A percentile compares a stretch with the other conserved stretches of the same genome.
These are phyloP conservation scores for Fraxinus ornus DNA, from an alignment of 305 asterid genomes.

Conservation along the genomic window DNA sequence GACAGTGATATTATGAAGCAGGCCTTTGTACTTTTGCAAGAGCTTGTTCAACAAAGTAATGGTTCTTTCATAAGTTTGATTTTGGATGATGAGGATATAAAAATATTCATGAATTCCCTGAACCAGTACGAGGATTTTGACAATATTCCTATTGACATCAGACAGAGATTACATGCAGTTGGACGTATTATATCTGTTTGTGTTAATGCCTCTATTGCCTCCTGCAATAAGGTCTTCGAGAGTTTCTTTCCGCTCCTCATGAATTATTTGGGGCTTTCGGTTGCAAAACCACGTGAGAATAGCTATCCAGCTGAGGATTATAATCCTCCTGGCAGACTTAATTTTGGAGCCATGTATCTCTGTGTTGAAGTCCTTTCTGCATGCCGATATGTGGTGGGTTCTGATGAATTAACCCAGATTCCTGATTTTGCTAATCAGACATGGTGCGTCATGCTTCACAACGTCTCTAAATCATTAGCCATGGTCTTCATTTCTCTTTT, in stretches of 20 bases:
- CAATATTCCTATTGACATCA: conserved; percentile 50
- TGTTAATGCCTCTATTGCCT: conserved; percentile 55
- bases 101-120: conserved; percentile 49
- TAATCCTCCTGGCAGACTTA: conserved; percentile 32
- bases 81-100: conserved; percentile 65
- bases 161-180: conserved; percentile 75
- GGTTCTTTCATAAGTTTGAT: conserved; percentile 54
- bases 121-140: conserved; percentile 41
- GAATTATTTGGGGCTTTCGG: conserved; percentile 58
- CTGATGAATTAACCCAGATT: conserved; percentile 27
- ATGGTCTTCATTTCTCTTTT: conserved; percentile 48
- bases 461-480: conserved; percentile 46
- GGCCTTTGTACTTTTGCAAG: conserved; percentile 69
- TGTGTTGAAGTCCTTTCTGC: conserved; percentile 74
- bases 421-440: conserved; percentile 40
- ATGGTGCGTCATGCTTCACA: conserved; percentile 55
- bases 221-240: conserved; percentile 69
- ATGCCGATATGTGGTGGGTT: conserved; percentile 60
- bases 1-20: conserved; percentile 65
- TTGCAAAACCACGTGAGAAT: conserved; percentile 38
- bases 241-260: conserved; percentile 61
- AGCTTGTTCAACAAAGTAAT: conserved; percentile 44
- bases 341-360: conserved; percentile 68
- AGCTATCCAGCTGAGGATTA: conserved; percentile 30
- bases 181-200: conserved; percentile 65